A percentile compares a stretch with the other conserved stretches of the same genome.
Conservation (phyloP, 2,329 filamentous ascomycete genomes). For the Aspergillus luchuensis region DNA sequence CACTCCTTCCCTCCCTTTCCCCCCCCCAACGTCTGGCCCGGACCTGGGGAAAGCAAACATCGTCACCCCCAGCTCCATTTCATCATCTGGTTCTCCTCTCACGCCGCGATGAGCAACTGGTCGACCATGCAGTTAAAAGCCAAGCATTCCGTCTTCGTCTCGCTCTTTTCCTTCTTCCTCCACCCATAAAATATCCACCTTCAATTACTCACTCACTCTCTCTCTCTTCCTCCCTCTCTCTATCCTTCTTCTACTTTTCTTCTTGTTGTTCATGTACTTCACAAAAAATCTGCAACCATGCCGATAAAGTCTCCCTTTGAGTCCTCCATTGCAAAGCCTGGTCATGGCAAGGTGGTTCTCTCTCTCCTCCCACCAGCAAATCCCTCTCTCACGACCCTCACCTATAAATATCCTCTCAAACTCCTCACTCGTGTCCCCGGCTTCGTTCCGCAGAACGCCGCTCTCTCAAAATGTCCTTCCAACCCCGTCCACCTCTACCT, state of each 20-base stretch:
- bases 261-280: neutral
- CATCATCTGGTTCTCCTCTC: neutral
- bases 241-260: slow-evolving; percentile 3
- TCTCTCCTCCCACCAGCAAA: slow-evolving; percentile 69
- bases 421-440: slow-evolving; percentile 78
- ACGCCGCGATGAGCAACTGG: neutral
- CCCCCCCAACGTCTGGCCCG: neutral
- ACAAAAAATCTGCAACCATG: slow-evolving; percentile 11
- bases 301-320: slow-evolving; percentile 70
- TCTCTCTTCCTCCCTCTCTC: neutral
- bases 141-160: neutral
- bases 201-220: slow-evolving; percentile 6
- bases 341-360: slow-evolving; percentile 76
- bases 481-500: slow-evolving; percentile 78
- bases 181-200: slow-evolving; percentile 1
- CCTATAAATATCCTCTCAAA: slow-evolving; percentile 93
- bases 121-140: slow-evolving; percentile 16
- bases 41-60: slow-evolving; percentile 5
- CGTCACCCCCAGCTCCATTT: slow-evolving; percentile 16
- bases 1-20: neutral
- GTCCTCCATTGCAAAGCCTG: slow-evolving; percentile 70
- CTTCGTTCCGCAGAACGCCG: slow-evolving; percentile 54
- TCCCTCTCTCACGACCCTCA: slow-evolving; percentile 72
- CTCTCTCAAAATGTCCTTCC: slow-evolving; percentile 34
- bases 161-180: neutral